Percentiles rank a stretch among this genome's conserved stretches.
Evolutionary conservation across 148 eudicot species (phyloP).

Genomic region (Rhododendron ovatum): DNA sequence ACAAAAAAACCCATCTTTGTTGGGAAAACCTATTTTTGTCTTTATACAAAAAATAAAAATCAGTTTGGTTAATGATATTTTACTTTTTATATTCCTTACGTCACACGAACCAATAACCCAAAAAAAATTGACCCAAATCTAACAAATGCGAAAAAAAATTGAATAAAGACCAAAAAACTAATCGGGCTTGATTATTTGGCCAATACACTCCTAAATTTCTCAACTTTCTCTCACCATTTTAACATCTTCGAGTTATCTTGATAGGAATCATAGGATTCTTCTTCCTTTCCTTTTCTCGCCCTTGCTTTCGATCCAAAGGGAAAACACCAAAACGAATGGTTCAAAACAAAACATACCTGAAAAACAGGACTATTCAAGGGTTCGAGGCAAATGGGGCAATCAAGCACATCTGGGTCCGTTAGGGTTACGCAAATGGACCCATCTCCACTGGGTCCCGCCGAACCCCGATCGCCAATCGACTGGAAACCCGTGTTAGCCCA

Average conservation of each 20-base stretch:
- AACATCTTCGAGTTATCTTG: background rate
- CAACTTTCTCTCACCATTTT: background rate
- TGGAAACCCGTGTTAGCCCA: background rate
- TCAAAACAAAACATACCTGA: slow-evolving; percentile 39
- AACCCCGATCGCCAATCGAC: slow-evolving; percentile 3
- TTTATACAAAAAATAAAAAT: no score
- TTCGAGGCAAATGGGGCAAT: slow-evolving; percentile 64
- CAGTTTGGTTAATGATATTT: no score
- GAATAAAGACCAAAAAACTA: no score
- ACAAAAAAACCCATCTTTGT: background rate
- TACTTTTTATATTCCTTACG: no score
- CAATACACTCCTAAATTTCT: background rate
- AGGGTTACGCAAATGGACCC: slow-evolving; percentile 38
- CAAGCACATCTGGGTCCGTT: slow-evolving; percentile 80
- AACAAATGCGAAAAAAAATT: no score
- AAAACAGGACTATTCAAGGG: slow-evolving; percentile 60
- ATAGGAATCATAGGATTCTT: no score
- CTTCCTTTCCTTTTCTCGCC: no score
- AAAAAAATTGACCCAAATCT: no score
- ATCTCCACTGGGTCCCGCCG: background rate
- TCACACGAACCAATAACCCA: no score
- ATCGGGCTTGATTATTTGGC: no score
- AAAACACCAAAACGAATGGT: background rate
- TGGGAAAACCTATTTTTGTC: no score
- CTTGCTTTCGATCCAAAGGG: background rate